Evolutionary conservation across 75 land plant genomes (phyloP).

Genomic region (Adiantum capillusveneris): DNA sequence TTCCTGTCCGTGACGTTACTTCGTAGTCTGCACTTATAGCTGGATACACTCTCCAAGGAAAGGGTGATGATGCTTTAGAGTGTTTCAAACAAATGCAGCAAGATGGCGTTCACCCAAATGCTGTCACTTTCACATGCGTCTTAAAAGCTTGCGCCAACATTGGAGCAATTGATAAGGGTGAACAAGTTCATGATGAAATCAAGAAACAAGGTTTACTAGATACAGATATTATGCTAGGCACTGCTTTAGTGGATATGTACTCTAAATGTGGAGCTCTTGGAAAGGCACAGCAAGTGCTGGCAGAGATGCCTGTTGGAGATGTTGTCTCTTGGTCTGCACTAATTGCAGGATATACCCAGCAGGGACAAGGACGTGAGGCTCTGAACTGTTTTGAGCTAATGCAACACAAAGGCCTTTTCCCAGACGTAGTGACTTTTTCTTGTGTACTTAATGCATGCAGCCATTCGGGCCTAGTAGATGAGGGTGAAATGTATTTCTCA

Average conservation of each 20-base stretch:
- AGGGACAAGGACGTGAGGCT: constrained; percentile 39
- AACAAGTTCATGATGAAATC: constrained; percentile 39
- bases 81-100: constrained; percentile 38
- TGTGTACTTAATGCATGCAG: constrained; percentile 7
- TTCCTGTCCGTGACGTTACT: too few relatives aligned
- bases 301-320: constrained; percentile 37
- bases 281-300: too few relatives aligned
- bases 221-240: constrained; percentile 18
- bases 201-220: constrained; percentile 12
- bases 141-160: constrained; percentile 49
- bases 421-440: background rate
- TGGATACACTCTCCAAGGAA: constrained; percentile 39
- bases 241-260: constrained; percentile 70
- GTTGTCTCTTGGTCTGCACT: constrained; percentile 62
- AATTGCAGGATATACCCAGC: constrained; percentile 61
- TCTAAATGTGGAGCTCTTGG: constrained; percentile 46
- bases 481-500: background rate
- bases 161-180: constrained; percentile 29
- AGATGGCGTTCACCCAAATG: constrained; percentile 34
- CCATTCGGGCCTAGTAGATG: constrained; percentile 5
- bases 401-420: constrained; percentile 1
- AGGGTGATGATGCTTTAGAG: constrained; percentile 35
- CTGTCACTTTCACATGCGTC: constrained; percentile 38
- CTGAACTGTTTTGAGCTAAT: constrained; percentile 44
- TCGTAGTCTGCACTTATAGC: constrained; percentile 66